phyloP scores from a whole-genome alignment of 192 early-diverging fungal species.

The Coemansia sp. region DNA sequence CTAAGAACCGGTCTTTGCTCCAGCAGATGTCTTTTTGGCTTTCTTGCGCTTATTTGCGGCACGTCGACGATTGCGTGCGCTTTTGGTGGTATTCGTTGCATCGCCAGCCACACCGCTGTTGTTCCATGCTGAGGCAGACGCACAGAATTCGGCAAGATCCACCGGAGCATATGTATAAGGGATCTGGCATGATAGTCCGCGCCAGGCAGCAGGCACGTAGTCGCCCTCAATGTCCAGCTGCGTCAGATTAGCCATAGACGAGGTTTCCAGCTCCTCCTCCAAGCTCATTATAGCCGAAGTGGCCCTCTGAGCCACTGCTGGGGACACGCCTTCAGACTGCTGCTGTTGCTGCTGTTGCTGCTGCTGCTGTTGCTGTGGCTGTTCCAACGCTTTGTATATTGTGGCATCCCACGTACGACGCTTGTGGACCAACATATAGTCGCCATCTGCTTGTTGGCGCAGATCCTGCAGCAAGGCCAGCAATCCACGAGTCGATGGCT shows the following conservation, averaged over 20 bases:
- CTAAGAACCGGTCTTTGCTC: neutral
- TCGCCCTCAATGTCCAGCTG: conserved; percentile 33
- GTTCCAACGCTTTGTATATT: conserved; percentile 35
- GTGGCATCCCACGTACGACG: conserved; percentile 52
- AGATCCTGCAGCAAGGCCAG: conserved; percentile 28
- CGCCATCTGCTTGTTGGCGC: conserved; percentile 18
- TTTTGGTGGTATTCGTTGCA: conserved; percentile 8
- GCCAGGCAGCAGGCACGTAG: conserved; percentile 43
- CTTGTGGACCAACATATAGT: conserved; percentile 42
- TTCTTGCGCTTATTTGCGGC: conserved; percentile 19
- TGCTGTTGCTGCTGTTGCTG: neutral
- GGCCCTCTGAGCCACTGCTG: neutral
- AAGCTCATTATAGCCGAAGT: conserved; percentile 31
- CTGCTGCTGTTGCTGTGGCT: no score
- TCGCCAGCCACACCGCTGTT: neutral
- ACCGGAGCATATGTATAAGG: conserved; percentile 47
- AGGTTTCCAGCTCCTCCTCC: conserved; percentile 21
- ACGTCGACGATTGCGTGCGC: conserved; percentile 18
- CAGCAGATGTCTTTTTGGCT: conserved; percentile 9
- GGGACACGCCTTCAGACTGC: conserved; percentile 10
- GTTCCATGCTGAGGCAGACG: conserved; percentile 9
- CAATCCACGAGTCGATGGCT: conserved; percentile 42
- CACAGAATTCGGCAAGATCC: conserved; percentile 17
- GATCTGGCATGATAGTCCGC: conserved; percentile 26
- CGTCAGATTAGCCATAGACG: neutral